These are phyloP conservation scores for Zasmidium citrigriseum DNA, from an alignment of 2,329 filamentous ascomycete genomes.

Conservation along the genomic window DNA sequence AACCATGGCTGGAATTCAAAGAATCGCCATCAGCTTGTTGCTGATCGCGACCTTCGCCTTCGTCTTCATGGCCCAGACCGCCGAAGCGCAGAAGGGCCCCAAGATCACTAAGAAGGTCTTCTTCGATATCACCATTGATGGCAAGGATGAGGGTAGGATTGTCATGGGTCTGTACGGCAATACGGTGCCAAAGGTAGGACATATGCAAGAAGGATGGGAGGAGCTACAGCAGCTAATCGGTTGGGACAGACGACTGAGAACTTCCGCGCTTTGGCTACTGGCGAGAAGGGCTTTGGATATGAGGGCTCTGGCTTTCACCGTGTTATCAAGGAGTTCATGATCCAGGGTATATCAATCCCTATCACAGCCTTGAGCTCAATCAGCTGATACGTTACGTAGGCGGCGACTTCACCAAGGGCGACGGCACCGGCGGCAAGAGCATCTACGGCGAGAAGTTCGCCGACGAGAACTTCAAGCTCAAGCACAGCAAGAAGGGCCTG, in stretches of 20 bases:
- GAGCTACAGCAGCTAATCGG: not conserved
- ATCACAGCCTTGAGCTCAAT: not conserved
- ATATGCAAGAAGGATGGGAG: not conserved
- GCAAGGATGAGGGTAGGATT: constrained; percentile 71
- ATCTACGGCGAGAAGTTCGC: constrained; percentile 84
- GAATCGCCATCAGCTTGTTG: constrained; percentile 69
- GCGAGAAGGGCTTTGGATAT: constrained; percentile 85
- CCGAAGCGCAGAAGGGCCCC: constrained; percentile 77
- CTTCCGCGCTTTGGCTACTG: constrained; percentile 78
- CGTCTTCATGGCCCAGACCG: constrained; percentile 73
- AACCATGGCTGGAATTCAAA: constrained; percentile 74
- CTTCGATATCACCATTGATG: constrained; percentile 80
- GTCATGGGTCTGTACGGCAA: constrained; percentile 85
- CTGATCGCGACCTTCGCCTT: constrained; percentile 75
- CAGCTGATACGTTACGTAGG: constrained; percentile 47
- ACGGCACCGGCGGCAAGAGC: constrained; percentile 82
- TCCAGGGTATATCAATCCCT: constrained; percentile 62
- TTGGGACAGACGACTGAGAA: constrained; percentile 62
- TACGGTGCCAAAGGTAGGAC: constrained; percentile 71
- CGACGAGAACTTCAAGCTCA: constrained; percentile 94
- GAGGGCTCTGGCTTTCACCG: constrained; percentile 83
- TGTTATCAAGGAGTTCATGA: constrained; percentile 90
- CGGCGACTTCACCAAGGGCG: constrained; percentile 81
- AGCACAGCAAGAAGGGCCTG: constrained; percentile 81
- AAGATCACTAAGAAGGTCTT: constrained; percentile 59